Conservation (phyloP, 2,329 filamentous ascomycete species). For the Colletotrichum simmondsii region DNA sequence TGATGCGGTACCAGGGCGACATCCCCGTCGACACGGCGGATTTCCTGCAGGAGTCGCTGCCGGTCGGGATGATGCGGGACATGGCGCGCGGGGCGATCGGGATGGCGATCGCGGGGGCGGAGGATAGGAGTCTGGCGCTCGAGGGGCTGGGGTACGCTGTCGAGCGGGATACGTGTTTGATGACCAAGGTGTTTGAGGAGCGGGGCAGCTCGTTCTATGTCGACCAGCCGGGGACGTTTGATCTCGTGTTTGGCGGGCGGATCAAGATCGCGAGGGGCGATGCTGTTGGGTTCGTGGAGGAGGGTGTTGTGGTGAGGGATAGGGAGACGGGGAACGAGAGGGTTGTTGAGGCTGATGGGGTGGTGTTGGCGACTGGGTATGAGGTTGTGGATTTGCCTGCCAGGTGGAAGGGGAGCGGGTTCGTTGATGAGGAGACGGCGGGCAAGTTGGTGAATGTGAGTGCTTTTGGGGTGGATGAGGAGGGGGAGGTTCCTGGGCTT, state of each 20-base stretch:
- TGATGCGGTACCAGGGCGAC: constrained; percentile 46
- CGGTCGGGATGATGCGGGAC: constrained; percentile 57
- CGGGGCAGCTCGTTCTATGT: constrained; percentile 43
- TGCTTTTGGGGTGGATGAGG: constrained; percentile 6
- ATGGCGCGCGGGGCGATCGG: constrained; percentile 53
- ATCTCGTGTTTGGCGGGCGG: constrained; percentile 49
- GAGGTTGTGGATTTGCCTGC: constrained; percentile 48
- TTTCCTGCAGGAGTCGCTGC: constrained; percentile 55
- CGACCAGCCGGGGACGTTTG: constrained; percentile 48
- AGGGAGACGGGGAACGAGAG: constrained; percentile 29
- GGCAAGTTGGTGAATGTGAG: constrained; percentile 14
- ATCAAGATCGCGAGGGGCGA: constrained; percentile 47
- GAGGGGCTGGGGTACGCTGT: constrained; percentile 54
- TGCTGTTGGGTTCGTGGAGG: constrained; percentile 42
- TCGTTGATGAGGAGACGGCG: constrained; percentile 17
- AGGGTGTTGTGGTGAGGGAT: constrained; percentile 42
- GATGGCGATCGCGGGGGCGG: constrained; percentile 49
- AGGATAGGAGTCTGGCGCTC: constrained; percentile 54
- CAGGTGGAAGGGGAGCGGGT: constrained; percentile 35
- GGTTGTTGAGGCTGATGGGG: constrained; percentile 49
- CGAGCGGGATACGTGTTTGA: background rate
- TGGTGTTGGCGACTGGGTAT: constrained; percentile 56
- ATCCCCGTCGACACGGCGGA: constrained; percentile 62
- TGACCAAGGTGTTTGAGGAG: constrained; percentile 8
- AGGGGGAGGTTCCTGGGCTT: constrained; percentile 19